A percentile compares a stretch with the other conserved stretches of the same genome.
Conservation (phyloP, 1,284 basidiomycete species). For the Microbotryum violaceum region DNA sequence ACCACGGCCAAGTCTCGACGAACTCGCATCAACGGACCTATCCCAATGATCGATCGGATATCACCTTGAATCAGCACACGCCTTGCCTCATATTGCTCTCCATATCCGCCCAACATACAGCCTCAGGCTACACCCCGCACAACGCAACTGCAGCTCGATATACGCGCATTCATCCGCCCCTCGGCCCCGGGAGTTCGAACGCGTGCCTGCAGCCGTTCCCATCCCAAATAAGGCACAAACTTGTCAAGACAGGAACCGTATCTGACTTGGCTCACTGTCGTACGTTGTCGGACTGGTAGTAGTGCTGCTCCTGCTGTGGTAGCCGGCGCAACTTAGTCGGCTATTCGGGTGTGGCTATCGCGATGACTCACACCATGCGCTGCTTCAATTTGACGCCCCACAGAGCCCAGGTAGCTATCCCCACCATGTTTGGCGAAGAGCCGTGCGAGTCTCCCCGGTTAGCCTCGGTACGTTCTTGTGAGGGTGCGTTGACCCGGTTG, state of each 20-base stretch:
- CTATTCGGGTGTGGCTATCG: neutral
- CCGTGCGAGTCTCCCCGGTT: slow-evolving; percentile 16
- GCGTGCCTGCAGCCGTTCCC: too few species aligned
- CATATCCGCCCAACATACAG: neutral
- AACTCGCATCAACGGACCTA: too few species aligned
- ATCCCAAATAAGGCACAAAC: too few species aligned
- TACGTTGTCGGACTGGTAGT: too few species aligned
- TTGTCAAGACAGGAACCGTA: too few species aligned
- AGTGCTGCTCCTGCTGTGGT: too few species aligned
- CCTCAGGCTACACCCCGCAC: neutral
- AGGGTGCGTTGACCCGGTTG: too few species aligned
- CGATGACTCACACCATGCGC: neutral
- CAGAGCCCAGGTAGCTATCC: neutral
- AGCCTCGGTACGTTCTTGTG: slow-evolving; percentile 13
- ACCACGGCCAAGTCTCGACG: too few species aligned
- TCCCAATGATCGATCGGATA: slow-evolving; percentile 4
- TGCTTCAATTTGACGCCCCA: neutral
- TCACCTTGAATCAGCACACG: neutral
- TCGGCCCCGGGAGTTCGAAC: too few species aligned
- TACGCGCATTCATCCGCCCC: neutral
- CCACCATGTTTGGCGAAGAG: slow-evolving; percentile 21
- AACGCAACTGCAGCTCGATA: neutral
- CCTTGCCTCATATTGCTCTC: too few species aligned
- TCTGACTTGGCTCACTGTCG: too few species aligned
- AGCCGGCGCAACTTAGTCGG: too few species aligned